Conservation (phyloP, 148 eudicot species). For the Vaccinium darrowii region DNA sequence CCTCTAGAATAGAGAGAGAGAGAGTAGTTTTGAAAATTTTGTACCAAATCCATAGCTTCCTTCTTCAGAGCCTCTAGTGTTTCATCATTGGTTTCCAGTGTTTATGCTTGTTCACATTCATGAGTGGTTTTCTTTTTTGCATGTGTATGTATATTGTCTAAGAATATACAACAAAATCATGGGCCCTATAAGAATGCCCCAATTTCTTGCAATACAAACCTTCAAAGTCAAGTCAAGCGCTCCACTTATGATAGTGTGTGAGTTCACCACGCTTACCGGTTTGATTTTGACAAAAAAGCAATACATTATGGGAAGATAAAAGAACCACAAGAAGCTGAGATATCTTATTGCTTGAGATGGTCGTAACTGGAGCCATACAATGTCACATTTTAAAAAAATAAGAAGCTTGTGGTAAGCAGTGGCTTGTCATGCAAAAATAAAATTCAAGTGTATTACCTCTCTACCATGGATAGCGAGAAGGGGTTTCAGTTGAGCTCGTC, state of each 20-base stretch:
- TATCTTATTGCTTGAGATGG: neutral
- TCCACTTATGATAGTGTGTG: slow-evolving; percentile 71
- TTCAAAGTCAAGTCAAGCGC: slow-evolving; percentile 80
- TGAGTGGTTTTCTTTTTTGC: too few relatives aligned
- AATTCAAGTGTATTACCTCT: slow-evolving; percentile 55
- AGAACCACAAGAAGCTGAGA: neutral
- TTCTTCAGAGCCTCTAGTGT: too few relatives aligned
- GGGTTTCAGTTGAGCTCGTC: slow-evolving; percentile 90
- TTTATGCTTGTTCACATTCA: too few relatives aligned
- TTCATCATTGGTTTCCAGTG: too few relatives aligned
- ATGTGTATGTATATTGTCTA: too few relatives aligned
- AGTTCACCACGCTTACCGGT: slow-evolving; percentile 90
- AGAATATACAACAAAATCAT: neutral
- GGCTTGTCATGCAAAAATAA: neutral
- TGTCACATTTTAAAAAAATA: neutral
- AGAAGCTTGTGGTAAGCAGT: neutral
- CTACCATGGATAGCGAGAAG: slow-evolving; percentile 82
- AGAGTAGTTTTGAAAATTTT: too few relatives aligned
- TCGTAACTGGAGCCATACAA: neutral
- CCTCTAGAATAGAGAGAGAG: too few relatives aligned
- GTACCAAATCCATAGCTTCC: too few relatives aligned
- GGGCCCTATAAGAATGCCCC: neutral
- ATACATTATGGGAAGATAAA: neutral
- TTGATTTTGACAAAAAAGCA: slow-evolving; percentile 32
- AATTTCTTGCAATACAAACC: slow-evolving; percentile 36